phyloP scores from a whole-genome alignment of 495 filamentous ascomycete genomes.

The Penicillium turbatum region DNA sequence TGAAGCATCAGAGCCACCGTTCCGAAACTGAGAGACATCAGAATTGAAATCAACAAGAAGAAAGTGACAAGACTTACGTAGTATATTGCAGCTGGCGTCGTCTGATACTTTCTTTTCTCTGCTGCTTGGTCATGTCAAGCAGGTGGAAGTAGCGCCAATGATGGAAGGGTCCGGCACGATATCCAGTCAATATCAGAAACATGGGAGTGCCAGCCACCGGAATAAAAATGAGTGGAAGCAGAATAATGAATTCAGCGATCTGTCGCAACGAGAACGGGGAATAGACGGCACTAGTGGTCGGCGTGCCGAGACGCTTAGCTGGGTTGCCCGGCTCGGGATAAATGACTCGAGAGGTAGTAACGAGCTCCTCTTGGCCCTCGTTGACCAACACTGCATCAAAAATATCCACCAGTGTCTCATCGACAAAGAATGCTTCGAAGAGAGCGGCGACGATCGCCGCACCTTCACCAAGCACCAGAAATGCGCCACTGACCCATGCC shows the following conservation, averaged over 20 bases:
- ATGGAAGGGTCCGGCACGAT: constrained; percentile 60
- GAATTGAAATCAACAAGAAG: too few relatives aligned
- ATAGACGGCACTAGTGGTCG: constrained; percentile 54
- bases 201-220: constrained; percentile 59
- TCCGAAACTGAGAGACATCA: constrained; percentile 46
- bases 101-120: constrained; percentile 52
- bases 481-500: constrained; percentile 60
- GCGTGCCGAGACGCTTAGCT: constrained; percentile 54
- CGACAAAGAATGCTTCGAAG: constrained; percentile 66
- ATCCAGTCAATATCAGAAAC: constrained; percentile 60
- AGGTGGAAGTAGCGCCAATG: constrained; percentile 65
- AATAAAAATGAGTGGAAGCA: constrained; percentile 63
- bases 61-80: constrained; percentile 40
- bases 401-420: constrained; percentile 64
- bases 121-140: constrained; percentile 51
- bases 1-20: constrained; percentile 58
- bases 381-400: constrained; percentile 61
- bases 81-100: constrained; percentile 55
- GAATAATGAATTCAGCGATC: constrained; percentile 69
- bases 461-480: constrained; percentile 64
- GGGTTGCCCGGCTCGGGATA: constrained; percentile 50
- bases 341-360: constrained; percentile 51
- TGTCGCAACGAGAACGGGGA: constrained; percentile 69
- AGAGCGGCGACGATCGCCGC: constrained; percentile 55
- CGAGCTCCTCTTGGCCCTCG: constrained; percentile 54